phyloP scores from a whole-genome alignment of 257 asterid species.

The Ilex asprella region DNA sequence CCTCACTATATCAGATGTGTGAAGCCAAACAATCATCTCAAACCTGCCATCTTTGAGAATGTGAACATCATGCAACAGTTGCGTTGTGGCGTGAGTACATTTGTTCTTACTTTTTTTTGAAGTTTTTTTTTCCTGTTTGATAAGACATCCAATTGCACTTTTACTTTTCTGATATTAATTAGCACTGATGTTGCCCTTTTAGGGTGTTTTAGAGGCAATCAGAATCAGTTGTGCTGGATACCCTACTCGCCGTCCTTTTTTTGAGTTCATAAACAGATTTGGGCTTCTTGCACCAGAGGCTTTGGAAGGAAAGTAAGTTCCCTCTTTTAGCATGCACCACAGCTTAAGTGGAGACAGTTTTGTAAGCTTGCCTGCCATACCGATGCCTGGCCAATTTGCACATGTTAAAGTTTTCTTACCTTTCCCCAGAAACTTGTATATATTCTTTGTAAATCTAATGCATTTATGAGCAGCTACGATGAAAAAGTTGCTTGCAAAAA shows the following conservation, averaged over 20 bases:
- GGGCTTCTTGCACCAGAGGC: slow-evolving; percentile 92
- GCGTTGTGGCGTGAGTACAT: slow-evolving; percentile 91
- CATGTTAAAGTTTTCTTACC: neutral
- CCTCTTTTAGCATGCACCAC: slow-evolving; percentile 16
- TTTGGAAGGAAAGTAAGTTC: slow-evolving; percentile 68
- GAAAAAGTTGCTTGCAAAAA: slow-evolving; percentile 76
- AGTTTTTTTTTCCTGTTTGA: slow-evolving; percentile 4
- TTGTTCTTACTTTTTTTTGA: slow-evolving; percentile 8
- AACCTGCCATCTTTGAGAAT: slow-evolving; percentile 92
- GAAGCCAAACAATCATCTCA: slow-evolving; percentile 93
- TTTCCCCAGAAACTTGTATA: neutral
- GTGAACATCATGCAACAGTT: slow-evolving; percentile 82
- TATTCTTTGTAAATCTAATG: neutral
- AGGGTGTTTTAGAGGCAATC: slow-evolving; percentile 99
- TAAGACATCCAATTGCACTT: slow-evolving; percentile 2
- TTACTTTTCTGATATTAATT: slow-evolving; percentile 20
- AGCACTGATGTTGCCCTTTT: slow-evolving; percentile 25
- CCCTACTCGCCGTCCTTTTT: slow-evolving; percentile 97
- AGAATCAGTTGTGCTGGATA: slow-evolving; percentile 97
- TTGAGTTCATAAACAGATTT: slow-evolving; percentile 88
- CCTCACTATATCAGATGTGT: slow-evolving; percentile 98
- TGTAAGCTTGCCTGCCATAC: slow-evolving; percentile 7
- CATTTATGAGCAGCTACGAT: slow-evolving; percentile 54
- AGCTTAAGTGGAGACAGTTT: slow-evolving; percentile 9
- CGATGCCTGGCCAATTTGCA: slow-evolving; percentile 7